These are phyloP conservation scores for Xylaria curta DNA, from an alignment of 495 filamentous ascomycete genomes.

Conservation along the genomic window DNA sequence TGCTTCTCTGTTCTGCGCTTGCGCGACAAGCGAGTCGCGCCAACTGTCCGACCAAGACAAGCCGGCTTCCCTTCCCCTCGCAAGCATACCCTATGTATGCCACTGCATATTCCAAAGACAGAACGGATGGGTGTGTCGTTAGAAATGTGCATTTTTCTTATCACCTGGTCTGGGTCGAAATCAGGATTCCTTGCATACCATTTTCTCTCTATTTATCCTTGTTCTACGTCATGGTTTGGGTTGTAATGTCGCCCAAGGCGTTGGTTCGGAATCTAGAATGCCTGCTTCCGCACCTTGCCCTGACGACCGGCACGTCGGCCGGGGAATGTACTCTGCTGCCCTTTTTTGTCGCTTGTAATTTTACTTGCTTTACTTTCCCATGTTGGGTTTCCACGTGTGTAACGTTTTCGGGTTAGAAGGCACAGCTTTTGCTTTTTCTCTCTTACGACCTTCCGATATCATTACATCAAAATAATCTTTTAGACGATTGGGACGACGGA, in stretches of 20 bases:
- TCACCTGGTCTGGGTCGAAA: not conserved
- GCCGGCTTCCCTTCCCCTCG: not conserved
- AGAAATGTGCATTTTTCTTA: not conserved
- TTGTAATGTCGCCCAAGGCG: not conserved
- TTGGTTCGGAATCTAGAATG: not conserved
- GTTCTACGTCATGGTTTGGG: slow-evolving; percentile 19
- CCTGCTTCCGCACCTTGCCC: not conserved
- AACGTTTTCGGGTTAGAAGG: not conserved
- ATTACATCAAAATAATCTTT: slow-evolving; percentile 11
- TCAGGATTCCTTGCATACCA: slow-evolving; percentile 26
- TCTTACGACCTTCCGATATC: not conserved
- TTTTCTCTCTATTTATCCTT: not conserved
- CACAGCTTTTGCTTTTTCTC: not conserved
- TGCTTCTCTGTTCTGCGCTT: slow-evolving; percentile 11
- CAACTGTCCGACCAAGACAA: not conserved
- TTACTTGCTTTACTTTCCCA: not conserved
- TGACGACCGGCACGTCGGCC: slow-evolving; percentile 1
- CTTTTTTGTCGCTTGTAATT: slow-evolving; percentile 2
- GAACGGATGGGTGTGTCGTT: slow-evolving; percentile 15
- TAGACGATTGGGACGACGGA: slow-evolving; percentile 28
- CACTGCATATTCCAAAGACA: not conserved
- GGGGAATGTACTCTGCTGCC: not conserved
- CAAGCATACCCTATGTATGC: not conserved
- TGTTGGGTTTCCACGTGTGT: not conserved
- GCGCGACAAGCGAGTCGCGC: slow-evolving; percentile 17